These are phyloP conservation scores for Xylariales sp. DNA, from an alignment of 2,329 filamentous ascomycete species.

Conservation along the genomic window DNA sequence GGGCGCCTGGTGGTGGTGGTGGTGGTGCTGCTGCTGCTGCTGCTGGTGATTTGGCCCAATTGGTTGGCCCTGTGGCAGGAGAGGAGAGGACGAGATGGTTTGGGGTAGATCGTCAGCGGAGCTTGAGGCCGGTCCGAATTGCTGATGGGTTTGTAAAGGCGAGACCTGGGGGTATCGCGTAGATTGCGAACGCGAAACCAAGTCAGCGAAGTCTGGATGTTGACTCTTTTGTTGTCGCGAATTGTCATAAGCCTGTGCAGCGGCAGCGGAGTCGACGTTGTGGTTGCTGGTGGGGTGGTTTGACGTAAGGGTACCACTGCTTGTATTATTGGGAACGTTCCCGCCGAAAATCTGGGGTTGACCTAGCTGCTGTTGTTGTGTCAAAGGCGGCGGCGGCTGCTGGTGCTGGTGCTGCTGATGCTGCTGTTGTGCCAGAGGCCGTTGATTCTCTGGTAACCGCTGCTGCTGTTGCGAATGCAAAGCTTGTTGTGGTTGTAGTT, in stretches of 20 bases:
- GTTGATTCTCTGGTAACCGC: conserved; percentile 15
- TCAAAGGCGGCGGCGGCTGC: conserved; percentile 20
- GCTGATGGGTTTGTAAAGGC: conserved; percentile 28
- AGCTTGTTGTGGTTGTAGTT: conserved; percentile 17
- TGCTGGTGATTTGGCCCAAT: conserved; percentile 10
- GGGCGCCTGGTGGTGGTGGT: conserved; percentile 12
- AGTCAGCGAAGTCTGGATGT: conserved; percentile 41
- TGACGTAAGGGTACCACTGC: conserved; percentile 9
- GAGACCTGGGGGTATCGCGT: conserved; percentile 38
- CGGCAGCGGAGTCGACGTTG: conserved; percentile 8
- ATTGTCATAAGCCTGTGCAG: conserved; percentile 17
- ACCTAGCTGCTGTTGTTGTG: conserved; percentile 27
- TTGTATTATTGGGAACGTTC: conserved; percentile 3
- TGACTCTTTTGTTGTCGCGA: conserved; percentile 29
- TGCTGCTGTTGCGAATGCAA: conserved; percentile 23
- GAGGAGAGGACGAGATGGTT: conserved; percentile 20
- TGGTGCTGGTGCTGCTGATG: conserved; percentile 22
- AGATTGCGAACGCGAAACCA: conserved; percentile 47
- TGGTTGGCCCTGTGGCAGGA: conserved; percentile 14
- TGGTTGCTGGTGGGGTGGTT: conserved; percentile 24
- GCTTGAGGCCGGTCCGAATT: conserved; percentile 31
- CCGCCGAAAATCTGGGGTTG: conserved; percentile 13
- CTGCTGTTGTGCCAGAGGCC: conserved; percentile 19
- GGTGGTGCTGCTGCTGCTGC: conserved; percentile 11
- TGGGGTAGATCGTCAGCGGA: conserved; percentile 39